A percentile compares a stretch with the other conserved stretches of the same genome.
Evolutionary conservation across 78 protist genomes (phyloP).

Genomic region (Chrysochromulina parva): DNA sequence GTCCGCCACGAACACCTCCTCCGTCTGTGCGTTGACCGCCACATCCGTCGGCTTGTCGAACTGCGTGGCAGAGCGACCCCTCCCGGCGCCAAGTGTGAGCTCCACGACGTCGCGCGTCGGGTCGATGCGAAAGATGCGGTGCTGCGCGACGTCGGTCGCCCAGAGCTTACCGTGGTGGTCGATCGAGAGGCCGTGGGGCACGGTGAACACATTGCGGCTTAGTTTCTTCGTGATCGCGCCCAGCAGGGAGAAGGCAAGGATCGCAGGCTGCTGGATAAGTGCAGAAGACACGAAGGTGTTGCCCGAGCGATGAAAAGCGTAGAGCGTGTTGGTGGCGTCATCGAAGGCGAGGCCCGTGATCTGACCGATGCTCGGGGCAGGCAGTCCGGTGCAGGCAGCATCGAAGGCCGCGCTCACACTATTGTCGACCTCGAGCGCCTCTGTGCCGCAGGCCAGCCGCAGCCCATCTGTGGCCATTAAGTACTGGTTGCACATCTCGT

Average conservation of each 20-base stretch:
- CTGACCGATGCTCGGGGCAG: too few relatives aligned
- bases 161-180: background rate
- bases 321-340: too few relatives aligned
- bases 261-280: too few relatives aligned
- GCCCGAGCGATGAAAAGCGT: too few relatives aligned
- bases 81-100: background rate
- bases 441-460: background rate
- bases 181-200: background rate
- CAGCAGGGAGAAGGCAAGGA: too few relatives aligned
- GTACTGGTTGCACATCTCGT: slow-evolving; percentile 17
- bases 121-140: background rate
- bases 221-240: background rate
- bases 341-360: too few relatives aligned
- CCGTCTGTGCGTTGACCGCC: background rate
- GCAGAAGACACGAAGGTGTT: too few relatives aligned
- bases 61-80: background rate
- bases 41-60: slow-evolving; percentile 13
- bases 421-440: background rate
- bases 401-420: too few relatives aligned
- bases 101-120: background rate
- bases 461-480: background rate
- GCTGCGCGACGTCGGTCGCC: background rate
- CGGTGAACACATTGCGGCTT: background rate
- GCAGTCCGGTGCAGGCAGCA: too few relatives aligned
- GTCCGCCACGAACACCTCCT: background rate